Conservation (phyloP, 139 green algal species). For the Tetraselmis striata region DNA sequence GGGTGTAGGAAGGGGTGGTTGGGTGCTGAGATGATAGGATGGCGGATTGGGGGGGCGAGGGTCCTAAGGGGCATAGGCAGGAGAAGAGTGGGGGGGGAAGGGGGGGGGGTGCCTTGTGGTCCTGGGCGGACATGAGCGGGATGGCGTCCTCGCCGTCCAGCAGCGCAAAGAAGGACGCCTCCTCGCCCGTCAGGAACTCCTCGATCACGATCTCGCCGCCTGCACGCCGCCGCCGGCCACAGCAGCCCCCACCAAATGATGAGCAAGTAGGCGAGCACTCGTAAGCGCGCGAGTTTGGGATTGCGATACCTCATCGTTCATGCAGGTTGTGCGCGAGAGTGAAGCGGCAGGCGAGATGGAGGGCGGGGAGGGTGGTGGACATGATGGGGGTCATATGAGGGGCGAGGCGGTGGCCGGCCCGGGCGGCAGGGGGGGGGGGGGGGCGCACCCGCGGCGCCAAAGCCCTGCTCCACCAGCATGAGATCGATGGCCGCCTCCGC, state of each 20-base stretch:
- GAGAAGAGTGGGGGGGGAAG: background rate
- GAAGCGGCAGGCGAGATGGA: background rate
- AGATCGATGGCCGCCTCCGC: conserved; percentile 76
- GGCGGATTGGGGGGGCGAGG: background rate
- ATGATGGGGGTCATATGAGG: background rate
- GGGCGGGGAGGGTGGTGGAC: background rate
- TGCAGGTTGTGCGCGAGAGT: no score
- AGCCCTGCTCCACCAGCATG: conserved; percentile 74
- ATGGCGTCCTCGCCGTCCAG: conserved; percentile 76
- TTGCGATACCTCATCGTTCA: no score
- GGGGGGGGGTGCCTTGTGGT: background rate
- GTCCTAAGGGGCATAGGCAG: background rate
- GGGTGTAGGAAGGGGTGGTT: no score
- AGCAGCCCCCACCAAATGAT: no score
- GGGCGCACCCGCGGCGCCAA: conserved; percentile 63
- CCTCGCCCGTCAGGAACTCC: conserved; percentile 92
- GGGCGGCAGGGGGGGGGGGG: background rate
- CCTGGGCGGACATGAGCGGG: conserved; percentile 62
- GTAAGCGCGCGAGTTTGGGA: no score
- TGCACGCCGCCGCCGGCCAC: conserved; percentile 21
- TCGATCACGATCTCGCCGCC: conserved; percentile 84
- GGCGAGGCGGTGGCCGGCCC: background rate
- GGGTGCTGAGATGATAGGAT: no score
- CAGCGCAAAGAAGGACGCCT: conserved; percentile 95
- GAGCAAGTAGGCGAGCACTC: no score